Evolutionary conservation across 1,139 yeast species (phyloP).

Genomic region (Nakaseomyces nivariensis): DNA sequence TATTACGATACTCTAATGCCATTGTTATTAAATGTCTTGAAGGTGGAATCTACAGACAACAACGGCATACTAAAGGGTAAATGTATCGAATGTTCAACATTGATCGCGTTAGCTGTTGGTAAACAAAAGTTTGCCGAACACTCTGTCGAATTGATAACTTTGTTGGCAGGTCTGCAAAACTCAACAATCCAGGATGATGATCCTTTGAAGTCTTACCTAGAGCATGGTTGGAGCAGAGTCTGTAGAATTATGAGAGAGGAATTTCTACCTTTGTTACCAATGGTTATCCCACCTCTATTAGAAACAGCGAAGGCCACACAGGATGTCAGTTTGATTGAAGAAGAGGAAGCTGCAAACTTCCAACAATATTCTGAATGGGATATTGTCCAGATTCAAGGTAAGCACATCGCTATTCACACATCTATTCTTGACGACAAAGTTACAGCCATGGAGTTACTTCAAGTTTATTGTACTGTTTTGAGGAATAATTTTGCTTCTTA

Average conservation of each 20-base stretch:
- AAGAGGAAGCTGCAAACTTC: constrained; percentile 78
- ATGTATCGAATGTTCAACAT: constrained; percentile 89
- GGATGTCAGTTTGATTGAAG: constrained; percentile 76
- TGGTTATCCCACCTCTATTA: constrained; percentile 82
- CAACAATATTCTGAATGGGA: constrained; percentile 92
- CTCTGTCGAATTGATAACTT: constrained; percentile 61
- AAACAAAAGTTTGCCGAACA: constrained; percentile 77
- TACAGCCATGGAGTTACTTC: constrained; percentile 77
- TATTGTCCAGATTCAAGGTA: constrained; percentile 82
- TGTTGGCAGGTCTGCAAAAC: constrained; percentile 67
- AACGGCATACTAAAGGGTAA: constrained; percentile 79
- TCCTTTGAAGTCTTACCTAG: constrained; percentile 77
- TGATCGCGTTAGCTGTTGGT: constrained; percentile 96
- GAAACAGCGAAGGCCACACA: constrained; percentile 83
- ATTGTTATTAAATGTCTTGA: constrained; percentile 65
- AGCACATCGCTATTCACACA: constrained; percentile 89
- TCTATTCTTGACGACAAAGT: constrained; percentile 88
- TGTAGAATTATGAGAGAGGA: constrained; percentile 80
- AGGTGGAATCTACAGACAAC: constrained; percentile 70
- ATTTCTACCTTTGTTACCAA: constrained; percentile 76
- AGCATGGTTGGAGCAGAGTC: constrained; percentile 94
- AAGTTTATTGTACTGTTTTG: constrained; percentile 79
- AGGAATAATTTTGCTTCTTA: constrained; percentile 77
- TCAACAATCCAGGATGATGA: constrained; percentile 53
- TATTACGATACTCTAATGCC: constrained; percentile 96